A percentile compares a stretch with the other conserved stretches of the same genome.
Conservation (phyloP, 176 grass and related monocot species). For the Lolium perenne region DNA sequence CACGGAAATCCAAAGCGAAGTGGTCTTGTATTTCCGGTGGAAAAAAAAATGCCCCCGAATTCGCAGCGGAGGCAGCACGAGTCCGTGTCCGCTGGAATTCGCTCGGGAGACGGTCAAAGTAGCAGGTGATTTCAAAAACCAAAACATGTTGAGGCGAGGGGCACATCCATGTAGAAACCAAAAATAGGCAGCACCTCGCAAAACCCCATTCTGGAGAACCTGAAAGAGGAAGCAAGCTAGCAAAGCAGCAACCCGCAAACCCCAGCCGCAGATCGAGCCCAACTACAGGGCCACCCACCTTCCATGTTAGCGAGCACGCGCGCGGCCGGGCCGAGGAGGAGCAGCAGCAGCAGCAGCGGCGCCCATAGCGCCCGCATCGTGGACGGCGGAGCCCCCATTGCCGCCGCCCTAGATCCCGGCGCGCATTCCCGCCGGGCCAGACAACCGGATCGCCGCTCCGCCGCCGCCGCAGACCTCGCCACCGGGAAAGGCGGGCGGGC, state of each 20-base stretch:
- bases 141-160: background rate
- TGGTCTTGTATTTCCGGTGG: background rate
- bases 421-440: slow-evolving; percentile 51
- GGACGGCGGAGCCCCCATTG: slow-evolving; percentile 47
- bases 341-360: slow-evolving; percentile 53
- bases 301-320: slow-evolving; percentile 85
- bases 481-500: background rate
- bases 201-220: background rate
- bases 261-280: background rate
- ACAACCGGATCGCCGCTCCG: background rate
- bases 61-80: background rate
- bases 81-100: background rate
- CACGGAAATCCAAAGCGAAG: background rate
- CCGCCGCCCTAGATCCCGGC: slow-evolving; percentile 55
- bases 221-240: background rate
- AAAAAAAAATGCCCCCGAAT: background rate
- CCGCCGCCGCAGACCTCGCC: background rate
- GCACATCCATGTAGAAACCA: background rate
- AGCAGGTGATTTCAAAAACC: background rate
- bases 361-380: slow-evolving; percentile 35
- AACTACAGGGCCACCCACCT: slow-evolving; percentile 45
- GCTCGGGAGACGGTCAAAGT: background rate
- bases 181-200: background rate
- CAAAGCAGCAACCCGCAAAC: background rate
- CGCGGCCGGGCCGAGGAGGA: slow-evolving; percentile 49